Conservation (phyloP, 257 asterid species). For the Eucommia ulmoides region DNA sequence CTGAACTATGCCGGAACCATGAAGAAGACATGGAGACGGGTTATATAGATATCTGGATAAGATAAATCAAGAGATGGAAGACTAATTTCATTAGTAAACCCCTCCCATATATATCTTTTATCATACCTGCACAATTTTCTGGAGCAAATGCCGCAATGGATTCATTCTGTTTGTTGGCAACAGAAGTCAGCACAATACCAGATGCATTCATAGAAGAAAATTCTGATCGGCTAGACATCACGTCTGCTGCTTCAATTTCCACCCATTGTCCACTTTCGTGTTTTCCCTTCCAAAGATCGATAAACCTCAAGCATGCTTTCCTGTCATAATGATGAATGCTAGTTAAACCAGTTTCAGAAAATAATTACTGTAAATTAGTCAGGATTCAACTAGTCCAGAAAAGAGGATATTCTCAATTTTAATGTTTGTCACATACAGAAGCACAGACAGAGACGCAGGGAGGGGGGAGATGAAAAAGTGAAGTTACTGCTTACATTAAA, state of each 20-base stretch:
- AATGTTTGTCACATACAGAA: background rate
- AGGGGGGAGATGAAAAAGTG: constrained; percentile 7
- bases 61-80: too few species aligned
- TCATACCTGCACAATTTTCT: too few species aligned
- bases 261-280: constrained; percentile 94
- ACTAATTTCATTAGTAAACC: background rate
- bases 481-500: constrained; percentile 37
- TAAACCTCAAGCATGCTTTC: constrained; percentile 79
- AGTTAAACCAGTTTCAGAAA: background rate
- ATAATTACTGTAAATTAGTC: too few species aligned
- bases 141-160: background rate
- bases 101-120: too few species aligned
- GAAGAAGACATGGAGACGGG: background rate
- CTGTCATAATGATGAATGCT: constrained; percentile 26
- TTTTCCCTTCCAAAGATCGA: constrained; percentile 74
- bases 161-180: constrained; percentile 31
- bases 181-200: constrained; percentile 42
- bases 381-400: background rate
- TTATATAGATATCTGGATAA: background rate
- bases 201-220: constrained; percentile 47
- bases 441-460: background rate
- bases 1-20: background rate
- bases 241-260: constrained; percentile 63
- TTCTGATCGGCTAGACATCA: constrained; percentile 36
- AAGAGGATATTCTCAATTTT: too few species aligned